Evolutionary conservation across 176 grass and related monocot species (phyloP).

Genomic region (Musa beccarii): DNA sequence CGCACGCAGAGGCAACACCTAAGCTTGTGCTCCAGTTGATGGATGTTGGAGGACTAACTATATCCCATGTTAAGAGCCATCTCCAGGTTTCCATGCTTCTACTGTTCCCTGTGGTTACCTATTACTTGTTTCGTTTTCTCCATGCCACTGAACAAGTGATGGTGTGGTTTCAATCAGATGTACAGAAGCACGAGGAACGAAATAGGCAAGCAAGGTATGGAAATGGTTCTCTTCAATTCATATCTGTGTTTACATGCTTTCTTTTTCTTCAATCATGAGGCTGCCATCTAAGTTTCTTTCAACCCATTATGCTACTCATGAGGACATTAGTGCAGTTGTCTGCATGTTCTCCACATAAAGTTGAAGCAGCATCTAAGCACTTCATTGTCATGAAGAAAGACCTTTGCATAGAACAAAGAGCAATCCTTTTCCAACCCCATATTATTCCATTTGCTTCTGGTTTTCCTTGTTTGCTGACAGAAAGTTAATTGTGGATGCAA

Average conservation of each 20-base stretch:
- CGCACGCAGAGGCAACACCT: constrained; percentile 65
- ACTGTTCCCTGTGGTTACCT: not conserved
- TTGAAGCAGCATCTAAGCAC: no score
- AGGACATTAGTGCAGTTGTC: no score
- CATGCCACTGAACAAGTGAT: not conserved
- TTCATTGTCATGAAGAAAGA: not conserved
- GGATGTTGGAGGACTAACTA: constrained; percentile 70
- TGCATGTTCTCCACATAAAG: no score
- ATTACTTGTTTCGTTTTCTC: not conserved
- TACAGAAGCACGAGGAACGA: constrained; percentile 89
- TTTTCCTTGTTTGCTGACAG: not conserved
- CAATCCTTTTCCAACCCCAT: no score
- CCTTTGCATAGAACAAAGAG: not conserved
- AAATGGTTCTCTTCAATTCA: not conserved
- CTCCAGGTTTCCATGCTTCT: constrained; percentile 45
- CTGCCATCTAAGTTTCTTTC: no score
- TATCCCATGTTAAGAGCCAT: constrained; percentile 93
- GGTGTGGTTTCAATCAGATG: constrained; percentile 43
- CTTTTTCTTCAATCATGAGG: not conserved
- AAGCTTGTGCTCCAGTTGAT: constrained; percentile 85
- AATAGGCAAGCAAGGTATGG: constrained; percentile 57
- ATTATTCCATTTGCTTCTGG: not conserved
- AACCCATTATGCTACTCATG: no score
- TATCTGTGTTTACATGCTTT: not conserved
- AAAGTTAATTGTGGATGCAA: no score